Evolutionary conservation across 768 basidiomycete genomes (phyloP).

Genomic region (Sutorius australiensis): DNA sequence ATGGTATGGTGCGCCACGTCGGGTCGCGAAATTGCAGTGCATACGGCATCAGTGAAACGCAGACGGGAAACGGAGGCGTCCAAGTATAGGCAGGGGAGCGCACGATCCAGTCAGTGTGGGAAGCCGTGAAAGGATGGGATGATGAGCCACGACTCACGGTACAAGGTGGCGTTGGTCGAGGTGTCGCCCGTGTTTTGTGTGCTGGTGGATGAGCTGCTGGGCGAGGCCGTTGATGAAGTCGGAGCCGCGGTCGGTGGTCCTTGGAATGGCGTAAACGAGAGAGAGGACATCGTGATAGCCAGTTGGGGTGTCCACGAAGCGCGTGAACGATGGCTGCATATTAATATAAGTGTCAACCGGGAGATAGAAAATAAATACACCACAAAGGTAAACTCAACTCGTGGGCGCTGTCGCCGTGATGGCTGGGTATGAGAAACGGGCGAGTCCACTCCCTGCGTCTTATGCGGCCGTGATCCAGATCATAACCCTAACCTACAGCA

Average conservation of each 20-base stretch:
- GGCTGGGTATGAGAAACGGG: slow-evolving; percentile 1
- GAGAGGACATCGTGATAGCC: slow-evolving; percentile 12
- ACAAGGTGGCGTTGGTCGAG: slow-evolving; percentile 24
- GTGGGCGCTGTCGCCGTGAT: slow-evolving; percentile 3
- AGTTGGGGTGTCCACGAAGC: background rate
- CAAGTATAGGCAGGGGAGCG: slow-evolving; percentile 4
- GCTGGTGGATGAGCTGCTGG: background rate
- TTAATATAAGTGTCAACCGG: slow-evolving; percentile 13
- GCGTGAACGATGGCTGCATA: slow-evolving; percentile 9
- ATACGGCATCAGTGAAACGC: background rate
- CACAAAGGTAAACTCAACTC: background rate
- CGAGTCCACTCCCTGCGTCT: background rate
- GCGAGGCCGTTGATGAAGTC: background rate
- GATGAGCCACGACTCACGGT: slow-evolving; percentile 21
- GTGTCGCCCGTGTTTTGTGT: background rate
- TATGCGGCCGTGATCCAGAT: background rate
- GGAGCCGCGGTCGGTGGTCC: background rate
- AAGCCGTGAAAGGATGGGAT: background rate
- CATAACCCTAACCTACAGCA: slow-evolving; percentile 1
- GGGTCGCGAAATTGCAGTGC: background rate
- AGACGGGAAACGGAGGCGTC: background rate
- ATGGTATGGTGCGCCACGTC: background rate
- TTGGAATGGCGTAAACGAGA: background rate
- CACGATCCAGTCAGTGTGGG: slow-evolving; percentile 15
- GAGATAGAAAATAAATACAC: background rate